Base-by-base conservation (phyloP, 768 basidiomycete genomes). In the Hygrophorus russula region DNA sequence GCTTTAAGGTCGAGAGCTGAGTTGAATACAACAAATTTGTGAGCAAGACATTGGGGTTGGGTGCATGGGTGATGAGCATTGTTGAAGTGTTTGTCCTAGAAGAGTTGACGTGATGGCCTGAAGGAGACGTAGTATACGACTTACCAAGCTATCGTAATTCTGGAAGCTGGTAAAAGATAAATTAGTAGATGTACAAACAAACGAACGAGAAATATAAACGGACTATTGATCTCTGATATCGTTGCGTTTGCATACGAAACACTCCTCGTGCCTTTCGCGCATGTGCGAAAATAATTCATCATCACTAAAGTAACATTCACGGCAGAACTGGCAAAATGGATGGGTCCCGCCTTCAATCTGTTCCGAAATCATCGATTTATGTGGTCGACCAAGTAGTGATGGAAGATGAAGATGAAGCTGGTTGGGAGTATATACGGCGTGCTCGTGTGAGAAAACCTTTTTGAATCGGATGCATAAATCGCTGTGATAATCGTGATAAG, bases 371-470 rank as follows among this genome's bases (percentile, higher is more conserved):
- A 58, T 54, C 32, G 49, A 63, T 65, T 44, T 68, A 46, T 64
- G 59, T 36, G 57, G 54, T 28, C 69, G 59, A 39, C 55, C 65
- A 17, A 65, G 66, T 56, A 80, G 70, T 0, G 87, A 85, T 0
- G 92, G 92, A 4, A 94, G 67, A 58, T 97, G 92, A 3, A 75
- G 46, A 5, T 74, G 67, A 3, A 94, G 59, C 5, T 68, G 42
- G 64, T 55, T 80, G 48, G 58, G 71, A 1, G 79, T 68, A 57
- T 94, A 99, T 19, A 96, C 59, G 1, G 80, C 75, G 55, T 97
- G 94, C 59, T 99, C 94, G 61, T 99, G 93, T 1, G 88, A 70
- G 59, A 99, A 99, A 31, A 98, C 84, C 53, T 96, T 96, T 65
- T 97, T 93, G 59, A 72, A 73, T 40, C 80, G 72, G 44, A 91